Base-by-base conservation (phyloP, 371 early-diverging fungal species). In the Homolaphlyctis polyrhiza region DNA sequence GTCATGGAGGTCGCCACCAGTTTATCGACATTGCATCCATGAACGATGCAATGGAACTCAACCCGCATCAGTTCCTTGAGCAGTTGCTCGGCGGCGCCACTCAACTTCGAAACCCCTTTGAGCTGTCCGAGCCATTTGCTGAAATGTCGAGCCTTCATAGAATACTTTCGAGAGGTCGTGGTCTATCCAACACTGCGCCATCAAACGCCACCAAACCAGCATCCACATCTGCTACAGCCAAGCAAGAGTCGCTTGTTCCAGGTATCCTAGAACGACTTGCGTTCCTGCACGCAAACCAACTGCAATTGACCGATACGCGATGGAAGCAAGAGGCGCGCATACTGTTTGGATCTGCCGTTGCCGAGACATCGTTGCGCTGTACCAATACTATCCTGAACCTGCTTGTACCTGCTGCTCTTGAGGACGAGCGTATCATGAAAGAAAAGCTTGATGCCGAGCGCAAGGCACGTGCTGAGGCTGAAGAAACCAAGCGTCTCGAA, bases 281-380 rank as follows among this genome's bases (percentile, higher is more conserved):
- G 28, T 55, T 55, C n/a, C 8, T 55, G 11, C 55, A 55, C 35
- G 32, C 5, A 18, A 27, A 55, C 55, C 3, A 5, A 3, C 14
- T 55, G n/a, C 5, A 3, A 4, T 25, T 55, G 2, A 89, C 92
- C 0, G 63, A 78, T 21, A 92, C 93, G 66, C 86, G 97, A 1
- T 95, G 95, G 95, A 78, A 83, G 27, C 91, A 94, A 70, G 95
- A 95, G 72, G 88, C 87, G 18, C 85, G 88, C 14, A 81, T 94
- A 83, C 76, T 91, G 82, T 91, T 86, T 70, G 92, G 93, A 2
- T 63, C 71, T 11, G 61, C 78, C 8, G 74, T 82, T 5, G 65
- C 75, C 14, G 88, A 87, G 8, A 88, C 83, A 65, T 85, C 89
- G 0, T 51, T 79, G 2, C 76, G 86, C 30, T 68, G 90, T 14